These are phyloP conservation scores for Rhododendron henanense DNA, from an alignment of 148 eudicot species.

Conservation along the genomic window DNA sequence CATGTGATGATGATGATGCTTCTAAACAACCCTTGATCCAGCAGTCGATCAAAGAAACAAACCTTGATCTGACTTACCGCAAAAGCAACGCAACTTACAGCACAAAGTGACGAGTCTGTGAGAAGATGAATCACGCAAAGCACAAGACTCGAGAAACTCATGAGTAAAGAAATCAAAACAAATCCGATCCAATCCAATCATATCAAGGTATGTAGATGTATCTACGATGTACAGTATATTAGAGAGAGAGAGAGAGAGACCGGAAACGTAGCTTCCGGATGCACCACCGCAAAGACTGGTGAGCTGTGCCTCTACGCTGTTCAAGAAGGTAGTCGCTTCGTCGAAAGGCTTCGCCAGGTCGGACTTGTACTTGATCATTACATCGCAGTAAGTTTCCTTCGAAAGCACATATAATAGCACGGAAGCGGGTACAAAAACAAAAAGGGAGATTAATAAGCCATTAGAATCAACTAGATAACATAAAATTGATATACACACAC, in stretches of 20 bases:
- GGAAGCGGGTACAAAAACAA: neutral
- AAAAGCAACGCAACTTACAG: conserved; percentile 1
- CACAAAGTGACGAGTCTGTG: neutral
- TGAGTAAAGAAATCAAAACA: neutral
- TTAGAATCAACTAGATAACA: neutral
- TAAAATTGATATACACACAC: neutral
- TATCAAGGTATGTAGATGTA: too few relatives aligned
- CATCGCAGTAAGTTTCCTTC: conserved; percentile 69
- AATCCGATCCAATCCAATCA: neutral
- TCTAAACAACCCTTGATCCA: neutral
- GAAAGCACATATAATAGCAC: neutral
- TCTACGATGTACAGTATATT: neutral
- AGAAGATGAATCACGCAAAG: neutral
- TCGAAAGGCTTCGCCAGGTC: conserved; percentile 71
- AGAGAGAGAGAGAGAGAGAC: conserved; percentile 11
- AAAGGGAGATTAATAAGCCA: neutral
- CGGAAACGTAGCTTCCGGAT: conserved; percentile 19
- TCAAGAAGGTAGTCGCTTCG: conserved; percentile 73
- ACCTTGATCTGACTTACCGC: neutral
- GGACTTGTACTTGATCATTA: conserved; percentile 55
- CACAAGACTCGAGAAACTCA: conserved; percentile 8
- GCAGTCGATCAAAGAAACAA: neutral
- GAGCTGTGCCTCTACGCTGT: conserved; percentile 57
- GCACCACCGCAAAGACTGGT: conserved; percentile 52
- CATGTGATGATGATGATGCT: conserved; percentile 3